phyloP scores from a whole-genome alignment of 345 rosid genomes.

The Eucalyptus pumila region DNA sequence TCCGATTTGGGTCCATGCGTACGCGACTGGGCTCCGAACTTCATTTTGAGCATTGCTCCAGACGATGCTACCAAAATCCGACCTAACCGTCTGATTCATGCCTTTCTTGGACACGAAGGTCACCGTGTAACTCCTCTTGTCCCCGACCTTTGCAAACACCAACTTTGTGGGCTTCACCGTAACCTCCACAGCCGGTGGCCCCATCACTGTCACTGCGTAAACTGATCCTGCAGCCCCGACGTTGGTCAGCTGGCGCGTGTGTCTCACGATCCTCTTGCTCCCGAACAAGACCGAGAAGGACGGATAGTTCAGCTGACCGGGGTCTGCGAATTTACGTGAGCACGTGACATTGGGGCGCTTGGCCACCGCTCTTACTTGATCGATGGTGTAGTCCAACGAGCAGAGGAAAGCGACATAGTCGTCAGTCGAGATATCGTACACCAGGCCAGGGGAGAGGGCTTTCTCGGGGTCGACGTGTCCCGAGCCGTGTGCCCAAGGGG shows the following conservation, averaged over 20 bases:
- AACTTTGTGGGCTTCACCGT: conserved; percentile 49
- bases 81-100: conserved; percentile 1
- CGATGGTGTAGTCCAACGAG: conserved; percentile 45
- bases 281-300: conserved; percentile 74
- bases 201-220: conserved; percentile 32
- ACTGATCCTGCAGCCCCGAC: conserved; percentile 55
- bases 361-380: conserved; percentile 42
- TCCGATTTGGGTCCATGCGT: conserved; percentile 40
- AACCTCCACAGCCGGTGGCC: conserved; percentile 32
- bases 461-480: conserved; percentile 78
- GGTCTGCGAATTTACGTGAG: conserved; percentile 36
- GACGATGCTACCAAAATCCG: conserved; percentile 54
- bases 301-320: conserved; percentile 80
- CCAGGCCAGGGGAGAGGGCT: conserved; percentile 74
- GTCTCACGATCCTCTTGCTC: conserved; percentile 42
- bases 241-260: conserved; percentile 65
- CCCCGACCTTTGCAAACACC: conserved; percentile 36
- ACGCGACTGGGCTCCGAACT: conserved; percentile 74
- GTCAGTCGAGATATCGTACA: conserved; percentile 59
- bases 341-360: conserved; percentile 57
- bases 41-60: conserved; percentile 53
- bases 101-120: conserved; percentile 56
- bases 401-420: conserved; percentile 67
- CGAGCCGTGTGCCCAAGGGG: conserved; percentile 69
- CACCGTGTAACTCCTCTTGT: conserved; percentile 65